A percentile compares a stretch with the other conserved stretches of the same genome.
These are phyloP conservation scores for Fistulina hepatica DNA, from an alignment of 1,284 basidiomycete genomes.

Conservation along the genomic window DNA sequence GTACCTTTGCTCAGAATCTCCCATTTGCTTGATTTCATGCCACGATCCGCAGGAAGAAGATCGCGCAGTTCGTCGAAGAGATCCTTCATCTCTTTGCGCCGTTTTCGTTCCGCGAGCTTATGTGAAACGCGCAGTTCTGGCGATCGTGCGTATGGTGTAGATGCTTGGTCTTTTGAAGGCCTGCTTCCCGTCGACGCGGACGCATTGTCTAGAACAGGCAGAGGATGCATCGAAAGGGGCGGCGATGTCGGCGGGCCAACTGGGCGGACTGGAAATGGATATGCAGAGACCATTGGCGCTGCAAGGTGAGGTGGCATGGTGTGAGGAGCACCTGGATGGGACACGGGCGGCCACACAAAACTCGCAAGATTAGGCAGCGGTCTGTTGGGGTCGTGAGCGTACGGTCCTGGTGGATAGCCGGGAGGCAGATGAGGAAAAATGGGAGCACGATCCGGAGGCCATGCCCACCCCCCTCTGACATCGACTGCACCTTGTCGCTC, in stretches of 20 bases:
- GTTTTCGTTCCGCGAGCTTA: constrained; percentile 89
- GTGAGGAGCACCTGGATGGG: too few species aligned
- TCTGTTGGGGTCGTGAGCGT: too few species aligned
- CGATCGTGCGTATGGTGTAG: constrained; percentile 84
- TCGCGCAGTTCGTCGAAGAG: constrained; percentile 90
- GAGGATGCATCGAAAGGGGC: constrained; percentile 17
- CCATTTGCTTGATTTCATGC: constrained; percentile 95
- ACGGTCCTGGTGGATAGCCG: too few species aligned
- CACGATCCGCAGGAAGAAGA: constrained; percentile 80
- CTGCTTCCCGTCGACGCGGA: constrained; percentile 18
- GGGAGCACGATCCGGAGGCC: too few species aligned
- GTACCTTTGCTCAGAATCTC: constrained; percentile 89
- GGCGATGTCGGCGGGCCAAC: constrained; percentile 27
- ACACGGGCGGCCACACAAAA: too few species aligned
- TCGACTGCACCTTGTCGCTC: too few species aligned
- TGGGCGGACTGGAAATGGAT: too few species aligned
- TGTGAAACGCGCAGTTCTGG: constrained; percentile 89
- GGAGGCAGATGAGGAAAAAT: too few species aligned
- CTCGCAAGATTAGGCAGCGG: too few species aligned
- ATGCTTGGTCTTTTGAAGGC: constrained; percentile 34
- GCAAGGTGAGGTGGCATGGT: too few species aligned
- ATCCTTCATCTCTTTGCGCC: constrained; percentile 96
- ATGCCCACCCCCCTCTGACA: too few species aligned
- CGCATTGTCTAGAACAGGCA: constrained; percentile 12
- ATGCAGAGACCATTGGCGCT: too few species aligned